Conservation (phyloP, 177 flowering plant species). For the Vitis hybrid region DNA sequence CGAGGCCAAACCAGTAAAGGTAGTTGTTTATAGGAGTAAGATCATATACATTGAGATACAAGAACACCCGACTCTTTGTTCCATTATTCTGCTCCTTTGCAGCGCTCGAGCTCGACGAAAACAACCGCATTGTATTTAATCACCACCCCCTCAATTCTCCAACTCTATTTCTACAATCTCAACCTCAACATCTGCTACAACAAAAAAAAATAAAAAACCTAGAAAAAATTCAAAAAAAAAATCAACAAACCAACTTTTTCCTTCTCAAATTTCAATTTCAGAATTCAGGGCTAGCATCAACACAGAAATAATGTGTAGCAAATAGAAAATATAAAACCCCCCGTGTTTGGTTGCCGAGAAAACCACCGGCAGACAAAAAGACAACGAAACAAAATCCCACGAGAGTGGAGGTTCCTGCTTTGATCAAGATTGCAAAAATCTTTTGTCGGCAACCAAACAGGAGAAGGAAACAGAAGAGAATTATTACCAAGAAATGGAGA, state of each 20-base stretch:
- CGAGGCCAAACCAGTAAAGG: slow-evolving; percentile 72
- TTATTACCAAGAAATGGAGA: background rate
- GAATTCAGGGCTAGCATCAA: background rate
- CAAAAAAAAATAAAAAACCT: background rate
- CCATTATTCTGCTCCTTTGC: slow-evolving; percentile 36
- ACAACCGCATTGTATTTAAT: slow-evolving; percentile 46
- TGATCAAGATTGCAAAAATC: background rate
- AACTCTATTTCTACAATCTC: slow-evolving; percentile 10
- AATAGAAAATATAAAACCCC: background rate
- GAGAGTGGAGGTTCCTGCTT: background rate
- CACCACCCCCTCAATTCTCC: slow-evolving; percentile 11
- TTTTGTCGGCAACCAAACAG: background rate
- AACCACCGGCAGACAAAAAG: too few relatives aligned
- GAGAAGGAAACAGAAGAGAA: background rate
- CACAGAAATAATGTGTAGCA: background rate
- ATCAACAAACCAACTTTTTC: background rate
- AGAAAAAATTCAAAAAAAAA: background rate
- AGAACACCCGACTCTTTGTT: slow-evolving; percentile 21
- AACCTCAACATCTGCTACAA: slow-evolving; percentile 18
- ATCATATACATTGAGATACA: slow-evolving; percentile 75
- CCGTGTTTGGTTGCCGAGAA: too few relatives aligned
- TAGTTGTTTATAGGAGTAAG: slow-evolving; percentile 76
- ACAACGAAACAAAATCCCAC: background rate
- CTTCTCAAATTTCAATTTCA: background rate
- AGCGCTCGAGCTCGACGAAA: slow-evolving; percentile 30